phyloP scores from a whole-genome alignment of 2,329 filamentous ascomycete species.

The Curvularia sp. region DNA sequence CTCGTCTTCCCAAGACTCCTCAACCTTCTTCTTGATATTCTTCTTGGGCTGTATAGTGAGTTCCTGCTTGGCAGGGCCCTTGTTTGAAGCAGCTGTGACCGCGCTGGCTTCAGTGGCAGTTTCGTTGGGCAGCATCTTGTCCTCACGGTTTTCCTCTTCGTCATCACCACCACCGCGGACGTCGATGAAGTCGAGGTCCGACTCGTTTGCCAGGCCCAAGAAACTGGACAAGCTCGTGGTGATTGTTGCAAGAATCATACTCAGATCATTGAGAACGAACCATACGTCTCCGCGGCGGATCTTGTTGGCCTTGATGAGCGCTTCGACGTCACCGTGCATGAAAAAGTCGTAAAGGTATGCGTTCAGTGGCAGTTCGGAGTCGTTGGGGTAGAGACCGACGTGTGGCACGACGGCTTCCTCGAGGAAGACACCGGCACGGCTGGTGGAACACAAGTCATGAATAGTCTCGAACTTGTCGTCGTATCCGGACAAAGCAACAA shows the following conservation, averaged over 20 bases:
- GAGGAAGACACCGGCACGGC: slow-evolving; percentile 73
- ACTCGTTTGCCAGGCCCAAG: slow-evolving; percentile 57
- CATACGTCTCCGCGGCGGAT: slow-evolving; percentile 73
- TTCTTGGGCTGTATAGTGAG: slow-evolving; percentile 49
- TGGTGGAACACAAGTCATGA: slow-evolving; percentile 70
- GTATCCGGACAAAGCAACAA: slow-evolving; percentile 74
- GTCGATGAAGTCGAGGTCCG: slow-evolving; percentile 60
- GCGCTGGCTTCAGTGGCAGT: slow-evolving; percentile 26
- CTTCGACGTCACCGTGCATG: slow-evolving; percentile 70
- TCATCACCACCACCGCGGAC: slow-evolving; percentile 60
- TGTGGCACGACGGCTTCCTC: slow-evolving; percentile 77
- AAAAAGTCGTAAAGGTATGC: slow-evolving; percentile 79
- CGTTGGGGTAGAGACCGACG: slow-evolving; percentile 66
- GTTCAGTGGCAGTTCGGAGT: slow-evolving; percentile 64
- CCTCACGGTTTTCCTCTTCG: slow-evolving; percentile 56
- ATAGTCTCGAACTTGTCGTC: slow-evolving; percentile 69
- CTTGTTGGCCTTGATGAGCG: slow-evolving; percentile 68
- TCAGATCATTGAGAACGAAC: slow-evolving; percentile 74
- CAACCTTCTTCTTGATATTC: slow-evolving; percentile 45
- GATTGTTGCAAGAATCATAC: slow-evolving; percentile 72
- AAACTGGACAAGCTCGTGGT: slow-evolving; percentile 68
- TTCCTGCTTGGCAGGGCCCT: slow-evolving; percentile 37
- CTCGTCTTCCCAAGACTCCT: slow-evolving; percentile 52
- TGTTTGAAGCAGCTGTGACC: slow-evolving; percentile 29
- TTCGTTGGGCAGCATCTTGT: slow-evolving; percentile 43